Base-by-base conservation (phyloP, 169 alveolate genomes). In the Plasmodium malariae region DNA sequence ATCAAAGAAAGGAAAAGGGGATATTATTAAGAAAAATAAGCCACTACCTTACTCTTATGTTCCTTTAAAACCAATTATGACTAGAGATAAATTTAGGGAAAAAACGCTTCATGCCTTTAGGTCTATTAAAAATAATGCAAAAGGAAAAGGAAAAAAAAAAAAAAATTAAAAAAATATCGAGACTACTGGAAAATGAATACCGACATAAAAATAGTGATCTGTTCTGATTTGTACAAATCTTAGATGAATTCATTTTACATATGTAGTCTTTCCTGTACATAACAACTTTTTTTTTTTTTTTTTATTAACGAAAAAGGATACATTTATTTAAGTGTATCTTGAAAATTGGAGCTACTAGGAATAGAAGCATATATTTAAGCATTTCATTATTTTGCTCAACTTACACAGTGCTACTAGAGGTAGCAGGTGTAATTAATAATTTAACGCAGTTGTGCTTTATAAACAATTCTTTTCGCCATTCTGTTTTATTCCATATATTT, bases 1-100 rank as follows among this genome's bases (percentile, higher is more conserved):
- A 37, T 85, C 92, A 4, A 85, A 85, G 49, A 85, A 85, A 59
- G 92, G 92, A n/a, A 24, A 85, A 72, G 92, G 92, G 19, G 92
- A 85, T 49, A 85, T 85, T 43, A 85, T 85, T 21, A 85, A 85
- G 55, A 85, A 69, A 51, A 63, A 85, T 72, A 68, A 85, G 43
- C 21, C 40, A 19, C 60, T 85, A 40, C 92, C 92, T 3, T 85
- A 85, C 32, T 85, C 92, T 30, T 85, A 85, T 43, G 78, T 85
- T n/a, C 87, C 80, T 49, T 59, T 85, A 32, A 85, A 85, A 63
- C 92, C 92, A 24, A 32, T 85, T 40, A 85, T 85, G 92, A 51
- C 92, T 26, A 85, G 59, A 55, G 69, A 67, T 19, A 85, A 85
- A 49, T 85, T 69, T 70, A 85, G 92, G 36, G 43, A 57, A 2